Percentiles rank a stretch among this genome's conserved stretches.
These are phyloP conservation scores for Sporothrix brunneoviolacea DNA, from an alignment of 2,329 filamentous ascomycete species.

Conservation along the genomic window DNA sequence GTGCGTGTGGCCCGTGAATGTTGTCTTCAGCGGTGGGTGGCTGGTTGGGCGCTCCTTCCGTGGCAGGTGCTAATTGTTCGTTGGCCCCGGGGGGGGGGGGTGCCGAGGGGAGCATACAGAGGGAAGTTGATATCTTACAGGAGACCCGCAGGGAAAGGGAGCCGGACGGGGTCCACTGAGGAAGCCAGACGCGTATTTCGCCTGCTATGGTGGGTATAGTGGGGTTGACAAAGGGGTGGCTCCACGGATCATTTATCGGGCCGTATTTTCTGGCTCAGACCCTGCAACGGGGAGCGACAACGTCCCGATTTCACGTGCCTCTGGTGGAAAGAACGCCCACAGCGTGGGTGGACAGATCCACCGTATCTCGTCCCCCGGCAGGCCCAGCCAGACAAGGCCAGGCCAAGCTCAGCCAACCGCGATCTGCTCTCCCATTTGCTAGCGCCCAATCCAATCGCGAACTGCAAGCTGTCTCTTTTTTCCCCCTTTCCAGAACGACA, in stretches of 20 bases:
- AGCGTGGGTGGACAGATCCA: no score
- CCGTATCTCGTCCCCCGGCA: no score
- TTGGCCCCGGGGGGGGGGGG: no score
- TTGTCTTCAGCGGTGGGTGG: not conserved
- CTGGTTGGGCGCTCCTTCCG: conserved; percentile 5
- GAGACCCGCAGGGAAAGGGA: not conserved
- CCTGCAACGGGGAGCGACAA: no score
- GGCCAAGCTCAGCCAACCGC: conserved; percentile 3
- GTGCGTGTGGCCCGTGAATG: no score
- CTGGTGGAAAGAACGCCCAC: no score
- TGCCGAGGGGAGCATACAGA: no score
- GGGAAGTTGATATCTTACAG: no score
- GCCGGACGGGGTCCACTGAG: not conserved
- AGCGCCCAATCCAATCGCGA: conserved; percentile 13
- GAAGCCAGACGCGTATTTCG: not conserved
- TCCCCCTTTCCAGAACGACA: conserved; percentile 6
- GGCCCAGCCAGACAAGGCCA: no score
- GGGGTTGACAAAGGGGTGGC: conserved; percentile 1
- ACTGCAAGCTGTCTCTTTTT: conserved; percentile 17
- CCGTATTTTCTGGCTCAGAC: not conserved
- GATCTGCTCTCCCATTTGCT: conserved; percentile 8
- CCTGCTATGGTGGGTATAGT: not conserved
- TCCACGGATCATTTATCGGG: conserved; percentile 9
- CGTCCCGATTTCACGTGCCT: not conserved
- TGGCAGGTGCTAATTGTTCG: no score